Evolutionary conservation across 352 stramenopile genomes (phyloP), one percentile per base, ranked within the genome.

Genomic region (Globisporangium rhizosaccharum): DNA sequence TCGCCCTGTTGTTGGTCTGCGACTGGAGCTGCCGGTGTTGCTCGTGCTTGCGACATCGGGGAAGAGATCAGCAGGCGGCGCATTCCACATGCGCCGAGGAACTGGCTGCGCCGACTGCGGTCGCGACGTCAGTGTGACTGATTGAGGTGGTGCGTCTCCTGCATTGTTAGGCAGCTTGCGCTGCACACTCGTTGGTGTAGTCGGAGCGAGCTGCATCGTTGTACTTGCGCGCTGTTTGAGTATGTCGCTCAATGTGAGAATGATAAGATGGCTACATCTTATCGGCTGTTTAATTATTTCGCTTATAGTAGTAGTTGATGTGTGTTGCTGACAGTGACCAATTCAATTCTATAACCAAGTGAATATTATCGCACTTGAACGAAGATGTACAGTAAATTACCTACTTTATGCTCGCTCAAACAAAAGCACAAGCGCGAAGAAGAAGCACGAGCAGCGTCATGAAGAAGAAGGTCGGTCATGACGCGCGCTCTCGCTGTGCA

Each of bases 61-160:
- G 39, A 72, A 75, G n/a, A 72, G 55, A 28, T 62, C 47, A 36
- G 58, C 18, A 8, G 68, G 68, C 33, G 65, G 61, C 4, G 58
- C 55, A 47, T 75, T 75, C 68, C 68, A 75, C 18, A 44, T 41
- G 9, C 53, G 53, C 7, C 44, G 36, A 11, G 53, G 17, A 18
- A 51, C 26, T 12, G 25, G 33, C 36, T 26, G 18, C 20, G 42
- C 6, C 9, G 53, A 52, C 18, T 30, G 49, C 11, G 53, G 53
- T 1, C 53, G 53, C 7, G 53, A 52, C 6, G 42, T 52, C 15
- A 51, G 53, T 10, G 33, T 18, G n/a, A 30, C 18, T 23, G 30
- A 18, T 11, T 44, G 25, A 41, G 1, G 8, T 8, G 33, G 33
- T 39, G 33, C 33, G 11, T 39, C 33, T 10, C 1, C 33, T 39